Conservation (phyloP, 176 grass and related monocot species). For the Thinopyrum elongatum region DNA sequence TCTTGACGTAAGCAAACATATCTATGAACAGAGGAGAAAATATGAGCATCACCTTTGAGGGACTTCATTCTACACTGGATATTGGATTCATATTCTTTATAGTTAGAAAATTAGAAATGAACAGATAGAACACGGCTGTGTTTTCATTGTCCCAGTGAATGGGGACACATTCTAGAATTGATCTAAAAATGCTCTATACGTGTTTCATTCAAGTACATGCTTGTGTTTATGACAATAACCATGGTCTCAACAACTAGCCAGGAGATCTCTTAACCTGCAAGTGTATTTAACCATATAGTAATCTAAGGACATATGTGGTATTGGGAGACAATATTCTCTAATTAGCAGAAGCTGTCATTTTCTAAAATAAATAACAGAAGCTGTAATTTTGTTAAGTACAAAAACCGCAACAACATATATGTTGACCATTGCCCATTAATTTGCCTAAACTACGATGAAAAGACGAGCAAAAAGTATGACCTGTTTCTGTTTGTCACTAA, state of each 20-base stretch:
- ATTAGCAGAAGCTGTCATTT: neutral
- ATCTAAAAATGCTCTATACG: neutral
- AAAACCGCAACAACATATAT: neutral
- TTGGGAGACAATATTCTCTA: neutral
- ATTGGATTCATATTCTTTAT: conserved; percentile 1
- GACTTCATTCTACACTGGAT: neutral
- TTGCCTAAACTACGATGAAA: neutral
- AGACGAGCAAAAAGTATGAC: conserved; percentile 28
- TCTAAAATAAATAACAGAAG: too few relatives aligned
- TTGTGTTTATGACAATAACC: neutral
- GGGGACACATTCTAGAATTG: neutral
- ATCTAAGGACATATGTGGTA: neutral
- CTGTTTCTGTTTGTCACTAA: conserved; percentile 78
- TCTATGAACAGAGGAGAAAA: conserved; percentile 38
- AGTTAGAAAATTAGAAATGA: neutral
- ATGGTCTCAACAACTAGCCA: conserved; percentile 11
- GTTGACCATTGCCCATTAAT: neutral
- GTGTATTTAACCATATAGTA: neutral
- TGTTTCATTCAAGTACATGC: neutral
- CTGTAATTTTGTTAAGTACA: neutral
- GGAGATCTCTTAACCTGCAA: neutral
- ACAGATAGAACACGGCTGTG: neutral
- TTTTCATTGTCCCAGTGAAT: neutral
- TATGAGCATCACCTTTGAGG: neutral
- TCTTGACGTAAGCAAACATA: conserved; percentile 72